A percentile compares a stretch with the other conserved stretches of the same genome.
These are phyloP conservation scores for Talaromyces sp. DNA, from an alignment of 2,329 filamentous ascomycete species.

Conservation along the genomic window DNA sequence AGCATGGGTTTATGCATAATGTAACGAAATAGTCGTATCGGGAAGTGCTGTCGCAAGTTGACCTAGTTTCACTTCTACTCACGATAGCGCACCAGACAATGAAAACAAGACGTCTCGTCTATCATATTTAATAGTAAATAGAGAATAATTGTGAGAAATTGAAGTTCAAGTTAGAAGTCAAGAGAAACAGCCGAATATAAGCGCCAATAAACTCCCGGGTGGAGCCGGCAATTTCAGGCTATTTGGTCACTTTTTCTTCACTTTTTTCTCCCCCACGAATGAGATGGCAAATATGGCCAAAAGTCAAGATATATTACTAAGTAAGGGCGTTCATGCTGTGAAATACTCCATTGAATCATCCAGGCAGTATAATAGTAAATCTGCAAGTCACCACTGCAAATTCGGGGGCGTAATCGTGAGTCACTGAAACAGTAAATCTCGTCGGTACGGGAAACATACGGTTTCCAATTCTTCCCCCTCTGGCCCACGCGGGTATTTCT, in stretches of 20 bases:
- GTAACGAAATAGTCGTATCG: background rate
- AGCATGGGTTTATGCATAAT: background rate
- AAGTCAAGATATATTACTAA: background rate
- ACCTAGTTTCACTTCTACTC: background rate
- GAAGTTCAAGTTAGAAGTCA: background rate
- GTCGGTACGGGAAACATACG: background rate
- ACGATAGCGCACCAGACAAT: background rate
- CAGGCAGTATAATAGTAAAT: background rate
- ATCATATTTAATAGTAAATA: background rate
- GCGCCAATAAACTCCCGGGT: constrained; percentile 14
- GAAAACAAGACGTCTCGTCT: too few relatives aligned
- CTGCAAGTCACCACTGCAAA: background rate
- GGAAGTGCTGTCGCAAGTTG: background rate
- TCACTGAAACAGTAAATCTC: background rate
- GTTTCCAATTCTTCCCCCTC: background rate
- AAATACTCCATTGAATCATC: background rate
- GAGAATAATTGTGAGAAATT: background rate
- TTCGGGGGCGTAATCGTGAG: background rate
- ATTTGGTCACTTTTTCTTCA: background rate
- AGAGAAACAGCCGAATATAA: constrained; percentile 3
- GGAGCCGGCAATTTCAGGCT: constrained; percentile 3
- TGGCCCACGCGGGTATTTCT: background rate
- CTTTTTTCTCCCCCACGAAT: background rate
- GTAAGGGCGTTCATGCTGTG: background rate
- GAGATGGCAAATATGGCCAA: background rate